Conservation (phyloP, 2,329 filamentous ascomycete species). For the Phaeosphaeria sp. region DNA sequence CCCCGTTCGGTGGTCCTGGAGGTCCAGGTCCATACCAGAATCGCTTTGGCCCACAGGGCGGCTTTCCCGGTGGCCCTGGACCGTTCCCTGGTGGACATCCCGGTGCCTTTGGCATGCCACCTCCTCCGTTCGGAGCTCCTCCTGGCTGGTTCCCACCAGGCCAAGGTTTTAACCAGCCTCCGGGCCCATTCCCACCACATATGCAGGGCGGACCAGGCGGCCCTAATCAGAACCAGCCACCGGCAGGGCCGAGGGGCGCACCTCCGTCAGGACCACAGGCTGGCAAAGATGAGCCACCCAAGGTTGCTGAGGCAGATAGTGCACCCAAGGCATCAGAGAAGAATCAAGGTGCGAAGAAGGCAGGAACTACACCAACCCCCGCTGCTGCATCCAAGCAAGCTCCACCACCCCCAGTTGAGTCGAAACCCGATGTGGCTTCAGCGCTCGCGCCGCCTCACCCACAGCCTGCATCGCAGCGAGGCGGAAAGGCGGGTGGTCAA, state of each 20-base stretch:
- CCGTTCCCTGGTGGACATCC: conserved; percentile 57
- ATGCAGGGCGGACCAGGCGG: conserved; percentile 64
- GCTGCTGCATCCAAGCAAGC: conserved; percentile 56
- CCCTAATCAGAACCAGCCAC: conserved; percentile 49
- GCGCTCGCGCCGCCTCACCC: conserved; percentile 61
- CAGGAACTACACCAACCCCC: conserved; percentile 38
- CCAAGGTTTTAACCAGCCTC: conserved; percentile 75
- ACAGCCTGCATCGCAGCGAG: conserved; percentile 41
- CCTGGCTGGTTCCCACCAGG: conserved; percentile 79
- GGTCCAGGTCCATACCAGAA: conserved; percentile 41
- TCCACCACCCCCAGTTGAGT: conserved; percentile 71
- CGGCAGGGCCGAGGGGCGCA: conserved; percentile 46
- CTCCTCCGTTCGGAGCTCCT: conserved; percentile 74
- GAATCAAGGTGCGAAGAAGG: conserved; percentile 58
- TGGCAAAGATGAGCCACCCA: conserved; percentile 39
- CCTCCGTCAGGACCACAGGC: conserved; percentile 34
- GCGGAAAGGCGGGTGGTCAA: conserved; percentile 47
- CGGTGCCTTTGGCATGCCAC: conserved; percentile 70
- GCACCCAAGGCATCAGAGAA: conserved; percentile 60
- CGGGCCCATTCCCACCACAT: conserved; percentile 68
- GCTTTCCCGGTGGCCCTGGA: conserved; percentile 51
- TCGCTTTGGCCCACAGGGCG: conserved; percentile 56
- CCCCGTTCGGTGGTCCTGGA: conserved; percentile 51
- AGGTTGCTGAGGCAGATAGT: conserved; percentile 54
- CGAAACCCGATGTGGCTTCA: conserved; percentile 69